Conservation (phyloP, 192 early-diverging fungal genomes). For the Backusella macrospora region DNA sequence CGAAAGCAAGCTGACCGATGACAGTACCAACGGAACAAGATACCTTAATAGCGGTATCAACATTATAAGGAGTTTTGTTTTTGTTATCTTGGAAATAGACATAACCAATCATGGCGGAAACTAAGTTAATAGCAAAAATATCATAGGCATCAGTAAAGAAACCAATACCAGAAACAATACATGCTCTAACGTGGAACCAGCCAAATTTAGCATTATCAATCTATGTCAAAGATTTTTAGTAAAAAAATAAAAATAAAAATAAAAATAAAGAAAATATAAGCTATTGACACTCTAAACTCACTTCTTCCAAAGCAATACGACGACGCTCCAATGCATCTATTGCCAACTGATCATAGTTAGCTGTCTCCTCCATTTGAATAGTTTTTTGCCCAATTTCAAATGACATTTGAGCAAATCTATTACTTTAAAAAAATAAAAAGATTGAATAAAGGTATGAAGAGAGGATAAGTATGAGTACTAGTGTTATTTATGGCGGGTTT, state of each 20-base stretch:
- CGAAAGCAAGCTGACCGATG: conserved; percentile 87
- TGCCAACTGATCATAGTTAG: neutral
- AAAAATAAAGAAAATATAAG: neutral
- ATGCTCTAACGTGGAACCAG: conserved; percentile 77
- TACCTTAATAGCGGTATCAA: conserved; percentile 89
- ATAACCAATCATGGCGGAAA: conserved; percentile 81
- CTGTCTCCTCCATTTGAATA: neutral
- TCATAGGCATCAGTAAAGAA: conserved; percentile 96
- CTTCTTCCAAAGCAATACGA: conserved; percentile 28
- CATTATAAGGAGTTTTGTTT: conserved; percentile 57
- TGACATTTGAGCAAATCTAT: conserved; percentile 2
- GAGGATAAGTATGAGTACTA: neutral
- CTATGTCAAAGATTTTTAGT: conserved; percentile 22
- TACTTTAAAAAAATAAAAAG: neutral
- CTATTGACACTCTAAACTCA: conserved; percentile 7
- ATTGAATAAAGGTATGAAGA: neutral
- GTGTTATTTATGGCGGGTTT: conserved; percentile 2
- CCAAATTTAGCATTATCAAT: conserved; percentile 78
- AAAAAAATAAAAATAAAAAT: neutral
- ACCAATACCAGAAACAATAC: conserved; percentile 73
- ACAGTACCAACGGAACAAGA: conserved; percentile 89
- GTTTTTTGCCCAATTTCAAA: conserved; percentile 11
- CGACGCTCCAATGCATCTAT: conserved; percentile 24
- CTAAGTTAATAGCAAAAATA: conserved; percentile 90
- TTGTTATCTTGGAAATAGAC: conserved; percentile 56